Conservation (phyloP, 2,329 filamentous ascomycete genomes). For the Colletotrichum acutatum region DNA sequence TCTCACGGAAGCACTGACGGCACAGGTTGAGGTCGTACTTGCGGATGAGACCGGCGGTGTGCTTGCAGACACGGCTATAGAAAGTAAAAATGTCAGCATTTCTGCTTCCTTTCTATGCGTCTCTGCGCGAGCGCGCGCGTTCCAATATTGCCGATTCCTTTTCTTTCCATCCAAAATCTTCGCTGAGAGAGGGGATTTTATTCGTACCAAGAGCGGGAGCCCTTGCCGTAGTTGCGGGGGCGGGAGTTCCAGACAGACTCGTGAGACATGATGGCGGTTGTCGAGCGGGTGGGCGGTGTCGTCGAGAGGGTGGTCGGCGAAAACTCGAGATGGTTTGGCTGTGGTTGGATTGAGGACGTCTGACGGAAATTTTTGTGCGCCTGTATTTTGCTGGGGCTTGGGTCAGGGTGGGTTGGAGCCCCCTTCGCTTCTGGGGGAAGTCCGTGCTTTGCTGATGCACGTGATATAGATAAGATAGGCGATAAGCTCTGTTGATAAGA, state of each 20-base stretch:
- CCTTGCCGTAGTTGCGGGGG: constrained; percentile 97
- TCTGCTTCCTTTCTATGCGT: neutral
- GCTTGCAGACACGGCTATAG: constrained; percentile 78
- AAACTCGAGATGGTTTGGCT: constrained; percentile 34
- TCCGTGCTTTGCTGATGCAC: neutral
- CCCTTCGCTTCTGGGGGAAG: neutral
- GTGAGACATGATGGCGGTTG: constrained; percentile 71
- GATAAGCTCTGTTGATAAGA: neutral
- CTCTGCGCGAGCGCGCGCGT: neutral
- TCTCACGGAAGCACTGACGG: constrained; percentile 84
- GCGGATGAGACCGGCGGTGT: constrained; percentile 99
- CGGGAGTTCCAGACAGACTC: constrained; percentile 99
- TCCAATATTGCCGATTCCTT: constrained; percentile 4
- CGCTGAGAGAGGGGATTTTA: constrained; percentile 37
- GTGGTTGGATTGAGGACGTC: constrained; percentile 23
- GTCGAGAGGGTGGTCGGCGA: constrained; percentile 30
- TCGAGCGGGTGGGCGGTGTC: constrained; percentile 44
- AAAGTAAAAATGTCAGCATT: constrained; percentile 44
- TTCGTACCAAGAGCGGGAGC: constrained; percentile 88
- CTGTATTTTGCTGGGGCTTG: constrained; percentile 32
- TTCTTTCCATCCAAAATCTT: neutral
- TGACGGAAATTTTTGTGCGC: constrained; percentile 31
- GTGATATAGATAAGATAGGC: neutral
- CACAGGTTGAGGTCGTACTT: constrained; percentile 97
- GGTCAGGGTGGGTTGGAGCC: constrained; percentile 31